Evolutionary conservation across 2,329 filamentous ascomycete species (phyloP).

Genomic region (Westerdykella aurantiaca): DNA sequence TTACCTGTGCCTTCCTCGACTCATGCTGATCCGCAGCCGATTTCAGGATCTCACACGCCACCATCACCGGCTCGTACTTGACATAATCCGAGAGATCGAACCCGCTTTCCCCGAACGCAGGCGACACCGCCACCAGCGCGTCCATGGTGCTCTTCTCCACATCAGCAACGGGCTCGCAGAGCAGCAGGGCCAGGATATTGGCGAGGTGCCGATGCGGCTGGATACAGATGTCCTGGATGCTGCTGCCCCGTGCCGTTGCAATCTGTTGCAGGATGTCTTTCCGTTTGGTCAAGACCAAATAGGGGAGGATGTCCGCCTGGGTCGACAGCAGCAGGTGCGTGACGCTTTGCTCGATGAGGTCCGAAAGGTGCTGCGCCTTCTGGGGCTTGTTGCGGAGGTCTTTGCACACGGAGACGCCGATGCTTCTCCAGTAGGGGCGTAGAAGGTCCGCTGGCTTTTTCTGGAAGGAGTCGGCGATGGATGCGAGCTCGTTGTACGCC

Average conservation of each 20-base stretch:
- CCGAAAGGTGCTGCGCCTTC: constrained; percentile 71
- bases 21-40: constrained; percentile 63
- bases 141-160: constrained; percentile 63
- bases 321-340: constrained; percentile 68
- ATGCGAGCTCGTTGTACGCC: constrained; percentile 76
- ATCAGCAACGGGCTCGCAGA: constrained; percentile 58
- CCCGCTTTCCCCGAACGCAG: constrained; percentile 58
- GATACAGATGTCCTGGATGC: constrained; percentile 56
- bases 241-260: constrained; percentile 58
- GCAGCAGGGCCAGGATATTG: constrained; percentile 53
- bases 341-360: constrained; percentile 70
- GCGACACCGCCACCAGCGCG: constrained; percentile 61
- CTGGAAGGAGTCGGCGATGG: constrained; percentile 61
- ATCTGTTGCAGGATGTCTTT: constrained; percentile 75
- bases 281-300: constrained; percentile 73
- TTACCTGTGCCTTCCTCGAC: constrained; percentile 51
- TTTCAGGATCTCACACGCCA: constrained; percentile 77
- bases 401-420: constrained; percentile 77
- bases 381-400: constrained; percentile 77
- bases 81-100: constrained; percentile 63
- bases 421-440: constrained; percentile 79
- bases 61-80: constrained; percentile 66
- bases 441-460: constrained; percentile 65
- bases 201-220: constrained; percentile 53
- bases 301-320: constrained; percentile 77